phyloP scores from a whole-genome alignment of 139 green algal genomes.

The Monoraphidium neglectum region DNA sequence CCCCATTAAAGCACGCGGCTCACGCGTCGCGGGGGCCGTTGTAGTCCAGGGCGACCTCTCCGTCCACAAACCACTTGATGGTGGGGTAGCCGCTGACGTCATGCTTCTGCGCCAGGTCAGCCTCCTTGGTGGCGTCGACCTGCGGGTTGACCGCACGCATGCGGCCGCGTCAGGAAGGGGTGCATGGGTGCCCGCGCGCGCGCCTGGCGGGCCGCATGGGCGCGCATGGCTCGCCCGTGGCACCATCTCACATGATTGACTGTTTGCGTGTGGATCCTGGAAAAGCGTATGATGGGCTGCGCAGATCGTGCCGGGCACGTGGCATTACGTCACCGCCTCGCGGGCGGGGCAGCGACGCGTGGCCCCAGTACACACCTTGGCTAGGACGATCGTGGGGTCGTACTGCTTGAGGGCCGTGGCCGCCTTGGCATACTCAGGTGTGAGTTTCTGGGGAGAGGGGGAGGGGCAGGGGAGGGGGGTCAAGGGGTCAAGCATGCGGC shows the following conservation, averaged over 20 bases:
- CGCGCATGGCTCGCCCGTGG: background rate
- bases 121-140: slow-evolving; percentile 79
- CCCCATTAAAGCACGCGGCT: slow-evolving; percentile 32
- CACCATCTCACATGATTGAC: background rate
- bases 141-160: slow-evolving; percentile 11
- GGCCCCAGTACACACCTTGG: slow-evolving; percentile 55
- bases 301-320: background rate
- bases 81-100: slow-evolving; percentile 81
- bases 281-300: no score
- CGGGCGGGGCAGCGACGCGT: background rate
- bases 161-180: background rate
- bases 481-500: background rate
- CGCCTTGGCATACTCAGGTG: slow-evolving; percentile 75
- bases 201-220: background rate
- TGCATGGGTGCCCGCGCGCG: background rate
- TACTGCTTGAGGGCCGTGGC: slow-evolving; percentile 66
- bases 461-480: background rate
- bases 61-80: slow-evolving; percentile 88
- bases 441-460: slow-evolving; percentile 54
- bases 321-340: background rate
- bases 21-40: slow-evolving; percentile 69
- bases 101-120: slow-evolving; percentile 57
- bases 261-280: background rate
- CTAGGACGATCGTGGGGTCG: slow-evolving; percentile 58
- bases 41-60: slow-evolving; percentile 73